Evolutionary conservation across 441 rosid genomes (phyloP), one percentile per base, ranked within the genome.

Genomic region (Flueggea neowawraea): DNA sequence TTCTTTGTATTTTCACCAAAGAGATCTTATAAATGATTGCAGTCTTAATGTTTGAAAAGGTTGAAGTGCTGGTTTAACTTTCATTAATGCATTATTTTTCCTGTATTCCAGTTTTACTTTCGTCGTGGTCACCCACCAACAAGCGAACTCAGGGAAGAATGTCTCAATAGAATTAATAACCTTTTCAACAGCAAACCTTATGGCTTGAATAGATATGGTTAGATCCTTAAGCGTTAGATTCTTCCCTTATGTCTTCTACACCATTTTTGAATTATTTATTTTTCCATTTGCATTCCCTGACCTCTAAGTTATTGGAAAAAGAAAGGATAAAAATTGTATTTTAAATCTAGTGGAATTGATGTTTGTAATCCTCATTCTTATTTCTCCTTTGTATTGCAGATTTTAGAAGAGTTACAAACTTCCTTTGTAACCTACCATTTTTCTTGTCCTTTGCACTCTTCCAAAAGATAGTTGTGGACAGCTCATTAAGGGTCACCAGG

Each of bases 91-190:
- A n/a, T n/a, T n/a, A n/a, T n/a, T n/a, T n/a, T n/a, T n/a, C n/a
- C n/a, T n/a, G n/a, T n/a, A n/a, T n/a, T n/a, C 73, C 77, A 92
- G 99, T 95, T 95, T 79, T 95, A 95, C 75, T 95, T 95, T 72
- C 84, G 83, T 82, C 76, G 88, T 75, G 99, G 99, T 0, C 91
- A 84, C 3, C 97, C 98, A n/a, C 80, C 91, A 15, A 89, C 99
- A 55, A 84, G 80, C 69, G 99, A 89, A 63, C 75, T 90, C 4
- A 95, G 84, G 64, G 98, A 95, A 61, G 93, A 87, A 66, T 88
- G 82, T 67, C 49, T 90, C 75, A 54, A 78, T 67, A 80, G 89
- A 69, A 78, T 88, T 68, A 83, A 76, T 75, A 96, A 86, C 68
- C 80, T 83, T 52, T 91, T 95, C 75, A 79, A 78, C 60, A 88